phyloP scores from a whole-genome alignment of 805 yeast species.

The Blastobotrys peoriensis region DNA sequence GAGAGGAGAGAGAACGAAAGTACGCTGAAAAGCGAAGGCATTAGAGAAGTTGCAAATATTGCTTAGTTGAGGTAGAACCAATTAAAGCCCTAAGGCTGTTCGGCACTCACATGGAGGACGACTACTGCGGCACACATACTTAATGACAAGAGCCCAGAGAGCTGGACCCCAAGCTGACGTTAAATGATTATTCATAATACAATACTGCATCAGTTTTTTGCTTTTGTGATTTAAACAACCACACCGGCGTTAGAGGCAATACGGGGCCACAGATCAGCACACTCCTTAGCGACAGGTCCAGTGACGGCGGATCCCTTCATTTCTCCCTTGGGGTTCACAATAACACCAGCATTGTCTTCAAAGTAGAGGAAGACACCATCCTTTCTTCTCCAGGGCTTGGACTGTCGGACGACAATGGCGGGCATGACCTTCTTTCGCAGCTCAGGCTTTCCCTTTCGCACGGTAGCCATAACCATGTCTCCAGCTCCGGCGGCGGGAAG shows the following conservation, averaged over 20 bases:
- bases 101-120: no score
- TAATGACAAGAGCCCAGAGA: no score
- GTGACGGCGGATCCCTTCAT: constrained; percentile 99
- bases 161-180: no score
- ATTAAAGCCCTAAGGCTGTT: no score
- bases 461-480: constrained; percentile 81
- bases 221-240: constrained; percentile 67
- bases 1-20: no score
- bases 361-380: constrained; percentile 99
- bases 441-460: constrained; percentile 99
- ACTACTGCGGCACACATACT: no score
- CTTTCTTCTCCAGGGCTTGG: constrained; percentile 99
- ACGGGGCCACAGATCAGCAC: constrained; percentile 99
- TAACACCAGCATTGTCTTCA: constrained; percentile 99
- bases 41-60: no score
- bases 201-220: constrained; percentile 3
- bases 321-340: constrained; percentile 99
- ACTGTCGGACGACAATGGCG: constrained; percentile 98
- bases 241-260: constrained; percentile 99
- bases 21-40: no score
- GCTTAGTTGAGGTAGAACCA: no score
- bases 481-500: constrained; percentile 99
- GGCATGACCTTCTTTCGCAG: constrained; percentile 99
- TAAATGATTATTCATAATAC: constrained; percentile 1
- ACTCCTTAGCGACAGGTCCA: constrained; percentile 99